These are phyloP conservation scores for Castanospermum australe DNA, from an alignment of 306 rosid species.

Conservation along the genomic window DNA sequence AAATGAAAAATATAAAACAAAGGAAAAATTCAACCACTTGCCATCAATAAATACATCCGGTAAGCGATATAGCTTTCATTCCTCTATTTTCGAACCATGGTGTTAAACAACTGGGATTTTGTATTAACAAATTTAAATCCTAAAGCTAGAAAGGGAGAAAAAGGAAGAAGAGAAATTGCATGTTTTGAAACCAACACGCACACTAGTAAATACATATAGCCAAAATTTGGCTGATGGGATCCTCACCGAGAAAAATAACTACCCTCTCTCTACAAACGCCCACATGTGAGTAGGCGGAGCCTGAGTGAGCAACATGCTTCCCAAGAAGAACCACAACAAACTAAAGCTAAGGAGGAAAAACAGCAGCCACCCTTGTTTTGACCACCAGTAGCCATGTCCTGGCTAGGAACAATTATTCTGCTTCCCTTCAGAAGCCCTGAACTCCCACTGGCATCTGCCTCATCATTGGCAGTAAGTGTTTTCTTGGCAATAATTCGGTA, in stretches of 20 bases:
- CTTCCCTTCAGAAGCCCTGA: slow-evolving; percentile 69
- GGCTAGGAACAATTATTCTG: slow-evolving; percentile 60
- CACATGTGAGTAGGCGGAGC: neutral
- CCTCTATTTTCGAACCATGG: slow-evolving; percentile 15
- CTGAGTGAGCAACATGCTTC: slow-evolving; percentile 15
- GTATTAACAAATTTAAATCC: slow-evolving; percentile 40
- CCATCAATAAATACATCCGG: neutral
- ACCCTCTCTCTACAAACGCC: slow-evolving; percentile 25
- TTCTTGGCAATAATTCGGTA: slow-evolving; percentile 72
- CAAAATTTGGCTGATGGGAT: slow-evolving; percentile 10
- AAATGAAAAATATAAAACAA: neutral
- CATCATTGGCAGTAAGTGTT: slow-evolving; percentile 50
- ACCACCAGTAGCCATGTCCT: slow-evolving; percentile 27
- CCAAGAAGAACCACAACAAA: neutral
- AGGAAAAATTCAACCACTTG: neutral
- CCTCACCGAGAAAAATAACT: slow-evolving; percentile 2
- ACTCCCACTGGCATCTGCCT: slow-evolving; percentile 34
- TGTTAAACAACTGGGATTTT: slow-evolving; percentile 21
- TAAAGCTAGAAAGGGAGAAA: slow-evolving; percentile 21
- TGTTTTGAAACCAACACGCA: slow-evolving; percentile 25
- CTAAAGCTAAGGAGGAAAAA: slow-evolving; percentile 41
- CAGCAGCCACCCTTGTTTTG: slow-evolving; percentile 66
- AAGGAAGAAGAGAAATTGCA: neutral
- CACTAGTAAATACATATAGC: slow-evolving; percentile 20
- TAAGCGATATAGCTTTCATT: neutral